phyloP scores from a whole-genome alignment of 1,284 basidiomycete genomes.

The Porphyrellus sp. region DNA sequence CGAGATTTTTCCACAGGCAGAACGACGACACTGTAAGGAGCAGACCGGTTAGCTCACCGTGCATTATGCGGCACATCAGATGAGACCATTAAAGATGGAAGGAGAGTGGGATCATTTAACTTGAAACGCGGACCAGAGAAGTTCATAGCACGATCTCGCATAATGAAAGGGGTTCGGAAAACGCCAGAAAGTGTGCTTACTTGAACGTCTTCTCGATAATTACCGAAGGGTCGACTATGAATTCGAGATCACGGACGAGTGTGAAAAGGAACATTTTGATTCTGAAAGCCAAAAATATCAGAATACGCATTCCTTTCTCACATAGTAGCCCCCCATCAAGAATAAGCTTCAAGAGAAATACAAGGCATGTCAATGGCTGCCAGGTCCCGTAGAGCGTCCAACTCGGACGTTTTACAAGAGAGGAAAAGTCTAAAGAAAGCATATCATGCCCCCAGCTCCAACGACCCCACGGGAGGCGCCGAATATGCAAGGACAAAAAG shows the following conservation, averaged over 20 bases:
- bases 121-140: conserved; percentile 29
- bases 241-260: conserved; percentile 54
- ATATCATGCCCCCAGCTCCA: conserved; percentile 10
- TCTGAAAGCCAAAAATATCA: conserved; percentile 37
- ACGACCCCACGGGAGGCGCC: conserved; percentile 4
- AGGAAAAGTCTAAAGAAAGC: conserved; percentile 23
- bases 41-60: conserved; percentile 9
- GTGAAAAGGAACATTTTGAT: conserved; percentile 62
- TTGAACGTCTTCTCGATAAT: conserved; percentile 64
- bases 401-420: conserved; percentile 2
- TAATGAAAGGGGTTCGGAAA: conserved; percentile 21
- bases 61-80: conserved; percentile 8
- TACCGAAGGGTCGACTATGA: conserved; percentile 48
- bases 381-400: background rate
- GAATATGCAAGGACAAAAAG: background rate
- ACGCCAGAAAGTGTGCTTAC: conserved; percentile 39
- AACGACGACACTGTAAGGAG: conserved; percentile 46
- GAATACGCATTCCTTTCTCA: conserved; percentile 2
- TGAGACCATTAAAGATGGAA: conserved; percentile 7
- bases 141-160: conserved; percentile 11
- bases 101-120: conserved; percentile 10
- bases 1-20: conserved; percentile 53
- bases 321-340: background rate
- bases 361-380: background rate
- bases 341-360: conserved; percentile 2